Base-by-base conservation (phyloP, 768 basidiomycete species). In the Hypsizygus marmoreus region DNA sequence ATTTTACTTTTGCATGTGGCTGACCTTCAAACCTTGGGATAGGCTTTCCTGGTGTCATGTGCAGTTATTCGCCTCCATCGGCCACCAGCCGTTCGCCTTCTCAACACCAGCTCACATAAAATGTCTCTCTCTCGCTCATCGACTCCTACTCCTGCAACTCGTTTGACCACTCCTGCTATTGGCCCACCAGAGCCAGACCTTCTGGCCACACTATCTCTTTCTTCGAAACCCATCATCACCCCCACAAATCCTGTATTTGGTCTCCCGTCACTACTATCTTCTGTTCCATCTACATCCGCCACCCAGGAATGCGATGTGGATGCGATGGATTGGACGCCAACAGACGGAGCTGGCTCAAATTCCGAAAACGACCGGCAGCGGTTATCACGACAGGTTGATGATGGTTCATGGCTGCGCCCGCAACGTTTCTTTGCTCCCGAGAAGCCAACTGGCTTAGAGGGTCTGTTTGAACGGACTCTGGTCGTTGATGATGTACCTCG, bases 361-460 rank as follows among this genome's bases (percentile, higher is more conserved):
- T 40, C 55, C 40, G 47, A 54, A 19, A 58, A 57, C 22, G 54
- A 38, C 49, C 42, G 45, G 43, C 40, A 48, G 47, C 57, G 68
- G 54, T 50, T 46, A 6, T 41, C 51, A 32, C 51, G 58, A 29
- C 57, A 65, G 23, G 51, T 50, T 5, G 56, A 66, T 12, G 65
- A 75, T 14, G 73, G 77, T 42, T 62, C 68, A 19, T 83, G 77
- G 80, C 56, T 91, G 39, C 78, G 81, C 4, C 86, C 84, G 3
- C 88, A 88, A 54, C 74, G 76, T 11, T 91, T 89, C 59, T 91
- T 89, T 53, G 77, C 86, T 12, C 88, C 87, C 0, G 87, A 89
- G 60, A 77, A 80, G 49, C 85, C 87, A 1, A 91, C 88, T 1
- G 88, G 88, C 11, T 72, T 91, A 6, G 88, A 91, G 62, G 71